Base-by-base conservation (phyloP, 768 basidiomycete genomes). In the Leccinum sublutescens region DNA sequence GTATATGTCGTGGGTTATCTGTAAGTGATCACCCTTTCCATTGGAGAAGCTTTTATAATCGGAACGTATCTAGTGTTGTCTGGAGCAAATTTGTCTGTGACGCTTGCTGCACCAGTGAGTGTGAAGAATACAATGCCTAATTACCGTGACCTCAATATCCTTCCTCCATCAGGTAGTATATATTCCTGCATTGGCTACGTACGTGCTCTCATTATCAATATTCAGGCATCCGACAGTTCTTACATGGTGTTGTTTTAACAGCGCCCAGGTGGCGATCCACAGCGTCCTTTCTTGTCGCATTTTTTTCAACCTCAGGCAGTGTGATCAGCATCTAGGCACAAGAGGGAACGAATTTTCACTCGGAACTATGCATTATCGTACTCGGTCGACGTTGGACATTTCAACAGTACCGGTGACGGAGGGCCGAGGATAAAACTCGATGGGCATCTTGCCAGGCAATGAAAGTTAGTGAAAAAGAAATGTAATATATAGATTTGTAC, bases 401-500 rank as follows among this genome's bases (percentile, higher is more conserved):
- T 43, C 40, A 15, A 51, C 52, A 45, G 55, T 19, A 19, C 19
- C 43, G n/a, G 43, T 45, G 43, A 19, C n/a, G 19, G 43, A 27
- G 17, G 25, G 3, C 54, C 6, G 23, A 48, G n/a, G 19, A 25
- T 17, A 45, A 10, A 12, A 21, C 47, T 55, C 38, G 9, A 36
- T 6, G 15, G 17, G 2, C 19, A 11, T 3, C 27, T 25, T 56
- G 15, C 17, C 4, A 29, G 31, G 15, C 25, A 29, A 34, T 27
- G 31, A 21, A 33, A 40, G 33, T 19, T 14, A 27, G 52, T 21
- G 33, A 56, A 34, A 54, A 58, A 15, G 52, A 17, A 25, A 29
- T 33, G 5, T 2, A 25, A 25, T 33, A 33, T n/a, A 40, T 17
- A 6, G 12, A 12, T 19, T 80, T 88, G 67, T 70, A 93, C 91